These are phyloP conservation scores for Penicillium paneum DNA, from an alignment of 2,329 filamentous ascomycete species.

Conservation along the genomic window DNA sequence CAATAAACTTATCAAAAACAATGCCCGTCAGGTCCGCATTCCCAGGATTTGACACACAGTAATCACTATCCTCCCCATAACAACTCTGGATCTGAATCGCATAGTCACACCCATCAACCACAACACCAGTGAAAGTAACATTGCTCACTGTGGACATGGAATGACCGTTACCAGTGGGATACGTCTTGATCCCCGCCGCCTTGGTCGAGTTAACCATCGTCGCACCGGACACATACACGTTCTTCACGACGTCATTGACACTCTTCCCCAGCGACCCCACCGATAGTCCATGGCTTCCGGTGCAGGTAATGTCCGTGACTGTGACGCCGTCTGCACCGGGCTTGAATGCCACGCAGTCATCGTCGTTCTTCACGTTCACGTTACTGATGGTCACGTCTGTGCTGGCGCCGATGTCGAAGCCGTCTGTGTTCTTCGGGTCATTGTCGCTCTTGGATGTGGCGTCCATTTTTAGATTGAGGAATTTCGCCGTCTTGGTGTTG, in stretches of 20 bases:
- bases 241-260: constrained; percentile 42
- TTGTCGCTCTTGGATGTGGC: constrained; percentile 42
- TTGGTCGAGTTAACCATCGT: constrained; percentile 45
- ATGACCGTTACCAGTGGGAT: constrained; percentile 39
- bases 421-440: constrained; percentile 44
- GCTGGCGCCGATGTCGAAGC: constrained; percentile 43
- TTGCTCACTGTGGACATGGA: constrained; percentile 42
- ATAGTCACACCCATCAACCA: constrained; percentile 41
- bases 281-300: constrained; percentile 48
- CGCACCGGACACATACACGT: constrained; percentile 43
- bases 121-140: constrained; percentile 42
- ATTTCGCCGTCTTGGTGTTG: constrained; percentile 35
- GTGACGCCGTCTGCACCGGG: constrained; percentile 41
- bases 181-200: constrained; percentile 49
- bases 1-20: constrained; percentile 38
- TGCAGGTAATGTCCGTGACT: constrained; percentile 45
- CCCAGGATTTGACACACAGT: constrained; percentile 38
- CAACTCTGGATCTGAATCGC: constrained; percentile 49
- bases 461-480: constrained; percentile 38
- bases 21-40: constrained; percentile 36
- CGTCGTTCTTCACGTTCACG: constrained; percentile 41
- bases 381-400: constrained; percentile 39
- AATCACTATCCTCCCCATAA: constrained; percentile 37
- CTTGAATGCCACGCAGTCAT: constrained; percentile 49
- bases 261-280: constrained; percentile 47